Evolutionary conservation across 192 early-diverging fungal species (phyloP).

Genomic region (Backusella tarrabulga): DNA sequence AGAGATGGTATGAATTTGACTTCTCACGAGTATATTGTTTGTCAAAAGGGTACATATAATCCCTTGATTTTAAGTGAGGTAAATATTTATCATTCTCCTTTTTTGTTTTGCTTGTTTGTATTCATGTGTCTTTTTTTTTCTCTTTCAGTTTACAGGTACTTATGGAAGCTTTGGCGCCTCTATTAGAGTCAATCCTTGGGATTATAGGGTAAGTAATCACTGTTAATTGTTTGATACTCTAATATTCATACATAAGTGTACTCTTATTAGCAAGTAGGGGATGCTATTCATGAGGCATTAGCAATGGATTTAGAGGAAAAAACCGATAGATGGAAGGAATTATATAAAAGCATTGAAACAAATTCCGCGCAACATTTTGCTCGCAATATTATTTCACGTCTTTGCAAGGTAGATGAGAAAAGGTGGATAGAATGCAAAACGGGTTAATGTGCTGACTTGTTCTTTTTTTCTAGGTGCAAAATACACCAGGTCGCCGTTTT

Average conservation of each 20-base stretch:
- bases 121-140: neutral
- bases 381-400: conserved; percentile 53
- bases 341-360: conserved; percentile 63
- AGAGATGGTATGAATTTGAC: conserved; percentile 99
- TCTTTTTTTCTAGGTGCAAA: conserved; percentile 24
- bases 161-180: conserved; percentile 85
- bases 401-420: conserved; percentile 39
- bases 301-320: conserved; percentile 81
- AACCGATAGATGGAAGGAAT: conserved; percentile 68
- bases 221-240: neutral
- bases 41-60: conserved; percentile 79
- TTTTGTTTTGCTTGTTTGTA: neutral
- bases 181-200: conserved; percentile 96
- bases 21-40: conserved; percentile 91
- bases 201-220: conserved; percentile 49
- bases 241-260: neutral
- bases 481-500: conserved; percentile 46
- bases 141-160: conserved; percentile 83
- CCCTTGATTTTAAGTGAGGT: conserved; percentile 90
- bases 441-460: neutral
- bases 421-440: neutral
- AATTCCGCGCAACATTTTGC: conserved; percentile 75
- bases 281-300: conserved; percentile 89
- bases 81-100: neutral
- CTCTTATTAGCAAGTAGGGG: conserved; percentile 64